These are phyloP conservation scores for Leavenworthia alabamica DNA, from an alignment of 345 rosid genomes.

Conservation along the genomic window DNA sequence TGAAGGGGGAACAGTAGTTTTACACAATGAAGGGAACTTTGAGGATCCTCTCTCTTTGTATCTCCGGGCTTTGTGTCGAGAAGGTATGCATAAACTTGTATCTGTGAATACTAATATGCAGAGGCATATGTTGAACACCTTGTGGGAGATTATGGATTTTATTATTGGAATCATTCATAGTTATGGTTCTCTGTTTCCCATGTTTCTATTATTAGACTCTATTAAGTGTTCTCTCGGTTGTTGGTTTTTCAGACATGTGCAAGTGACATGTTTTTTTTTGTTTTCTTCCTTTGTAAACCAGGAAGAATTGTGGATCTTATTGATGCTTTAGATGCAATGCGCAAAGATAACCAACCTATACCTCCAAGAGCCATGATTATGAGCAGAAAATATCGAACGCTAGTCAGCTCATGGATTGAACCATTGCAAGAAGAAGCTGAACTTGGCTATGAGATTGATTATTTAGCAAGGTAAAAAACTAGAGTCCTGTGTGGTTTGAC, in stretches of 20 bases:
- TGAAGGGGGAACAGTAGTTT: constrained; percentile 73
- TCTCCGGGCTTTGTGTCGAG: constrained; percentile 91
- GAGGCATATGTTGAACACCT: not conserved
- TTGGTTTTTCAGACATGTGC: not conserved
- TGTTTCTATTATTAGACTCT: not conserved
- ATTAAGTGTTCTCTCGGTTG: not conserved
- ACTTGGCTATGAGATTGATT: constrained; percentile 85
- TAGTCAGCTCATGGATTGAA: constrained; percentile 98
- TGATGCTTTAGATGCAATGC: constrained; percentile 88
- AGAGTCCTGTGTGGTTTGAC: not conserved
- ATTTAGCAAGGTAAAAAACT: constrained; percentile 64
- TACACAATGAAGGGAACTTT: constrained; percentile 68
- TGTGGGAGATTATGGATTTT: not conserved
- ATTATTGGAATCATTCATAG: not conserved
- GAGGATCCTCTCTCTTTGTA: constrained; percentile 95
- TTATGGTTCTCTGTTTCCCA: not conserved
- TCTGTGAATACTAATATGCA: not conserved
- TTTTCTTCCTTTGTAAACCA: constrained; percentile 28
- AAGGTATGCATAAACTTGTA: constrained; percentile 47
- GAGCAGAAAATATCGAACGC: constrained; percentile 84
- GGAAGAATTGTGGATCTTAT: constrained; percentile 84
- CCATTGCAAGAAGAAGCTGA: constrained; percentile 97
- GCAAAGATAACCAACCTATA: constrained; percentile 69
- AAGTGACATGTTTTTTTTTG: not conserved
- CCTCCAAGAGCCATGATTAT: constrained; percentile 91